Evolutionary conservation across 2,329 filamentous ascomycete genomes (phyloP).

Genomic region (Fusarium miscanthi): DNA sequence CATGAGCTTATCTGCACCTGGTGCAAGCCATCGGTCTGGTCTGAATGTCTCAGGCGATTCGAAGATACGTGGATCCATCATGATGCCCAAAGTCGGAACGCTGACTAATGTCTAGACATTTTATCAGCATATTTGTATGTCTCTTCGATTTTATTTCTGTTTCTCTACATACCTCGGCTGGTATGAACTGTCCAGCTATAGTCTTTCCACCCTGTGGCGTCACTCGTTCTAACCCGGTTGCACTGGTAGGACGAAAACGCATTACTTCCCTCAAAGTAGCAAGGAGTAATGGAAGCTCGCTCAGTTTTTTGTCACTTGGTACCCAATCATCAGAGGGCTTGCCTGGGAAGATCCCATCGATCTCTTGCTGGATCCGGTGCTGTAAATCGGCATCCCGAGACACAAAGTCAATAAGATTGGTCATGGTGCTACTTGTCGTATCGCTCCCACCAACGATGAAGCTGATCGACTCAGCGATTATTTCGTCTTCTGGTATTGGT

Average conservation of each 20-base stretch:
- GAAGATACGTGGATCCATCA: neutral
- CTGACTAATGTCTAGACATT: neutral
- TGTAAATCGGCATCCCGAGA: neutral
- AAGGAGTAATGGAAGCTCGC: neutral
- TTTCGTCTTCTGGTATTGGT: neutral
- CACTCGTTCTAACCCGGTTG: neutral
- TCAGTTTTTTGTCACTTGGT: neutral
- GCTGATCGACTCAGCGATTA: neutral
- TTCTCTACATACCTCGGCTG: neutral
- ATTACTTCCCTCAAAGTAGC: neutral
- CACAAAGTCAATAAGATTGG: neutral
- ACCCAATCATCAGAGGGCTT: neutral
- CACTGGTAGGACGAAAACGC: neutral
- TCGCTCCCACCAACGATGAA: neutral
- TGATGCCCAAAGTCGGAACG: neutral
- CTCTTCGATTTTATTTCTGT: neutral
- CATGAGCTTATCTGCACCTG: neutral
- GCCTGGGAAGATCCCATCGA: neutral
- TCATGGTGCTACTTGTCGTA: neutral
- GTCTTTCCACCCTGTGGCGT: neutral
- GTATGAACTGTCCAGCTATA: neutral
- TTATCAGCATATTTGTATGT: fast-evolving
- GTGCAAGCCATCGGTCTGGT: neutral
- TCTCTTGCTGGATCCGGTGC: neutral
- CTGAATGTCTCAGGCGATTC: neutral